phyloP scores from a whole-genome alignment of 2,329 filamentous ascomycete genomes.

The Westerdykella ornata region DNA sequence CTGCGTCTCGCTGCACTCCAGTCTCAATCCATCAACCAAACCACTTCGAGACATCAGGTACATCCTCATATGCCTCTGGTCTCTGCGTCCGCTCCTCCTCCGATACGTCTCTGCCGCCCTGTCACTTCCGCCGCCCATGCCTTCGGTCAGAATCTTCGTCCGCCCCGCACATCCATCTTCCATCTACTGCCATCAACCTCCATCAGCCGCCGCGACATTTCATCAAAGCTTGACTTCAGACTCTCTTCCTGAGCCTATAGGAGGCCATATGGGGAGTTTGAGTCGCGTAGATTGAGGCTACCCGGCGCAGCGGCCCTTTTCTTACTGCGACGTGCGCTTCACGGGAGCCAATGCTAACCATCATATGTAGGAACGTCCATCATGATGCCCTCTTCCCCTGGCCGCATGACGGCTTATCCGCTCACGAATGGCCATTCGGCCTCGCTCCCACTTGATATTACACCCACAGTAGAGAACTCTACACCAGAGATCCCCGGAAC shows the following conservation, averaged over 20 bases:
- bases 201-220: conserved; percentile 27
- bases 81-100: conserved; percentile 9
- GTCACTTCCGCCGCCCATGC: conserved; percentile 4
- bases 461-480: conserved; percentile 41
- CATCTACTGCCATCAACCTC: conserved; percentile 19
- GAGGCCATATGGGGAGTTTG: conserved; percentile 32
- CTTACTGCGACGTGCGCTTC: conserved; percentile 24
- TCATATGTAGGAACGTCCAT: conserved; percentile 53
- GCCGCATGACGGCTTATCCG: conserved; percentile 56
- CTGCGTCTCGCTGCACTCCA: conserved; percentile 17
- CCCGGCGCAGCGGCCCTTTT: conserved; percentile 32
- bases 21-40: conserved; percentile 30
- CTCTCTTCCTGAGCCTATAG: conserved; percentile 17
- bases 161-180: conserved; percentile 20
- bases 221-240: conserved; percentile 37
- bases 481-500: conserved; percentile 67
- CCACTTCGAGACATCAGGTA: conserved; percentile 27
- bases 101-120: conserved; percentile 11
- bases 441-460: conserved; percentile 46
- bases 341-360: conserved; percentile 39
- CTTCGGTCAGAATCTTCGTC: neutral
- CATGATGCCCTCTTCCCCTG: conserved; percentile 56
- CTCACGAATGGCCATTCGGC: conserved; percentile 61
- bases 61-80: conserved; percentile 13
- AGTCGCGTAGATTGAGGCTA: conserved; percentile 41